phyloP scores from a whole-genome alignment of 345 rosid species.

The Geranium rotundifolium region DNA sequence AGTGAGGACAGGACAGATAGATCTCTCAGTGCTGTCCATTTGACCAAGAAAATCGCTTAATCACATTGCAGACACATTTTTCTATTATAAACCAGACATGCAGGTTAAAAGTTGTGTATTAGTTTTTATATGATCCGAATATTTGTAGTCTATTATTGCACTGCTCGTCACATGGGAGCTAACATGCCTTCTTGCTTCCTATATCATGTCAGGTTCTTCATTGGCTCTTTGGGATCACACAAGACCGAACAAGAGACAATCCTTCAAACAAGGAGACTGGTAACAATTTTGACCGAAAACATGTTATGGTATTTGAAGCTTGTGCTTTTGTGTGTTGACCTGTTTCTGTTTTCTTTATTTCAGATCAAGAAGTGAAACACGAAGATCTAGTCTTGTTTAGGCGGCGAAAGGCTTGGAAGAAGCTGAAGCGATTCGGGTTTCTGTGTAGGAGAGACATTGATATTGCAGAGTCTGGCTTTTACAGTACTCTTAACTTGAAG shows the following conservation, averaged over 20 bases:
- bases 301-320: too few species aligned
- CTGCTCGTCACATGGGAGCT: too few species aligned
- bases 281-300: too few species aligned
- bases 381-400: conserved; percentile 18
- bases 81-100: conserved; percentile 32
- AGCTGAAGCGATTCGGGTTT: conserved; percentile 19
- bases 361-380: conserved; percentile 20
- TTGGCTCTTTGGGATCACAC: conserved; percentile 37
- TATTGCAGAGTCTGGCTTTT: conserved; percentile 49
- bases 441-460: conserved; percentile 52
- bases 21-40: conserved; percentile 37
- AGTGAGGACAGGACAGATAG: conserved; percentile 43
- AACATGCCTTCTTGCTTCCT: too few species aligned
- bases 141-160: too few species aligned
- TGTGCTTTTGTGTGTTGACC: too few species aligned
- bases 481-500: conserved; percentile 35
- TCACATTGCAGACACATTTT: not conserved
- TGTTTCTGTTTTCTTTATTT: conserved; percentile 1
- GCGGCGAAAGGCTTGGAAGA: conserved; percentile 8
- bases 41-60: conserved; percentile 25
- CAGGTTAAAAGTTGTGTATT: conserved; percentile 25
- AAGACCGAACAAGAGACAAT: conserved; percentile 19
- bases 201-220: conserved; percentile 47
- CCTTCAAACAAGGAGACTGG: not conserved
- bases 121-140: too few species aligned